phyloP scores from a whole-genome alignment of 1,284 basidiomycete genomes.

The Fomitopsis betulina region DNA sequence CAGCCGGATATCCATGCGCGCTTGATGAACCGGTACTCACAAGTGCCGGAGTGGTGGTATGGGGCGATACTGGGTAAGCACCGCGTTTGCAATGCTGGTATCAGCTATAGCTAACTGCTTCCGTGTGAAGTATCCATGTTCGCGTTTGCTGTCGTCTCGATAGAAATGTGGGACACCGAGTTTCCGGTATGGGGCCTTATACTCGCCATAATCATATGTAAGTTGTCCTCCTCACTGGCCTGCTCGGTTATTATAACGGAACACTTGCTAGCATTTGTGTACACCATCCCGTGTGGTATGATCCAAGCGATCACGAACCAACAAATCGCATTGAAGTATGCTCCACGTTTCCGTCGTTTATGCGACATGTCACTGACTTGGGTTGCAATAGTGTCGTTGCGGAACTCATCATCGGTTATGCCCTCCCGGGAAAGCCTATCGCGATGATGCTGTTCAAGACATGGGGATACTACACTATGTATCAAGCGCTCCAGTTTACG shows the following conservation, averaged over 20 bases:
- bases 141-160: constrained; percentile 60
- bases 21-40: constrained; percentile 56
- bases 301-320: constrained; percentile 53
- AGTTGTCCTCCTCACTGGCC: not conserved
- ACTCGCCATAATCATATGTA: constrained; percentile 35
- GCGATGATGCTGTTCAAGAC: constrained; percentile 60
- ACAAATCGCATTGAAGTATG: constrained; percentile 41
- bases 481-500: constrained; percentile 43
- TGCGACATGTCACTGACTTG: not conserved
- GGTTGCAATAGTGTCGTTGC: constrained; percentile 33
- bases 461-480: constrained; percentile 40
- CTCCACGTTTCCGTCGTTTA: not conserved
- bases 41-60: constrained; percentile 59
- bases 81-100: constrained; percentile 25
- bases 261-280: constrained; percentile 29
- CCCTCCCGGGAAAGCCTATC: constrained; percentile 41
- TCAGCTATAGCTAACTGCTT: too few relatives aligned
- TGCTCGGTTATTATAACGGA: not conserved
- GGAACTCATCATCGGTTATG: constrained; percentile 47
- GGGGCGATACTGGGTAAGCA: constrained; percentile 49
- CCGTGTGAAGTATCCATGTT: constrained; percentile 38
- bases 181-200: constrained; percentile 63
- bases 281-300: constrained; percentile 49
- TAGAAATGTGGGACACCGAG: constrained; percentile 66
- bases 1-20: constrained; percentile 60